phyloP scores from a whole-genome alignment of 768 basidiomycete species.

The Pulveroboletus sp. region DNA sequence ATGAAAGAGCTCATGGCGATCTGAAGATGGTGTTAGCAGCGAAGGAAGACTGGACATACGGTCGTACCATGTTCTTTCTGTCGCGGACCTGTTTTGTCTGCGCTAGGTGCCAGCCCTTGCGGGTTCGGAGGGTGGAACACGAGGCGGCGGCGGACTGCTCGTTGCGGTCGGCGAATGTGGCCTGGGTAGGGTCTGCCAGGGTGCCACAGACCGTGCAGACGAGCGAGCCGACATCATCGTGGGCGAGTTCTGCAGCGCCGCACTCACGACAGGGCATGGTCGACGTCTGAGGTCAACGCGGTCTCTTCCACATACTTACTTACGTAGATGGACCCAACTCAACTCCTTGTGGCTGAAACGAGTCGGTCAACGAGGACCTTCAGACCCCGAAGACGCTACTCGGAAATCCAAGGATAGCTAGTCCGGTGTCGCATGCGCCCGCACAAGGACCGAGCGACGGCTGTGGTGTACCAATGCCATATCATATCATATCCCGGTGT shows the following conservation, averaged over 20 bases:
- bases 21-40: slow-evolving; percentile 34
- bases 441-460: neutral
- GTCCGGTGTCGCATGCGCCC: neutral
- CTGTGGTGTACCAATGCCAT: too few relatives aligned
- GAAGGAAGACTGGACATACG: slow-evolving; percentile 10
- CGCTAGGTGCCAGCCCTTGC: slow-evolving; percentile 55
- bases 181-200: slow-evolving; percentile 59
- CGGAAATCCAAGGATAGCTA: too few relatives aligned
- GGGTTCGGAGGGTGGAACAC: slow-evolving; percentile 45
- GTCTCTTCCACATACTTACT: too few relatives aligned
- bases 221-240: slow-evolving; percentile 53
- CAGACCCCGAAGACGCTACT: neutral
- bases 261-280: slow-evolving; percentile 48
- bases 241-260: slow-evolving; percentile 46
- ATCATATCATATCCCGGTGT: slow-evolving; percentile 12
- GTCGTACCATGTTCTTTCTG: slow-evolving; percentile 55
- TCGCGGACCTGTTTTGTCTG: slow-evolving; percentile 63
- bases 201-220: slow-evolving; percentile 72
- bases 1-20: slow-evolving; percentile 62
- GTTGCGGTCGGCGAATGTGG: slow-evolving; percentile 48
- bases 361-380: neutral
- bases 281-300: neutral
- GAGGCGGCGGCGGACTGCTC: slow-evolving; percentile 31
- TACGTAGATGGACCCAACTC: too few relatives aligned
- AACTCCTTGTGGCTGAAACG: too few relatives aligned